Evolutionary conservation across 148 eudicot genomes (phyloP).

Genomic region (Beta vulgaris): DNA sequence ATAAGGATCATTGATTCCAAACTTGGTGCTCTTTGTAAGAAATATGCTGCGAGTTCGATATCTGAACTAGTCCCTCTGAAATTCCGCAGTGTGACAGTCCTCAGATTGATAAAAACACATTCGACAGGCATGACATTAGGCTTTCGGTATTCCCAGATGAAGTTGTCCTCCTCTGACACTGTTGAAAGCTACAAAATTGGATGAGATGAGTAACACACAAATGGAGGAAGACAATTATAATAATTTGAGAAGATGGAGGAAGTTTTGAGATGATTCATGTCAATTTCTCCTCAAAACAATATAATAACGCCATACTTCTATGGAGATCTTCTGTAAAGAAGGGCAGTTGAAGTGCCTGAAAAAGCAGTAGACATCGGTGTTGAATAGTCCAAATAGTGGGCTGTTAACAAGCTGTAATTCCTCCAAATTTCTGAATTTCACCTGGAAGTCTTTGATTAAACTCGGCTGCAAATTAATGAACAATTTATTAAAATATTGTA

Average conservation of each 20-base stretch:
- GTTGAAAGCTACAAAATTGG: constrained; percentile 31
- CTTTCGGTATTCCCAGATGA: constrained; percentile 31
- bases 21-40: constrained; percentile 28
- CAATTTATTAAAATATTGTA: too few species aligned
- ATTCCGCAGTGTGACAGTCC: constrained; percentile 22
- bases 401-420: constrained; percentile 35
- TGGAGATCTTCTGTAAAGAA: constrained; percentile 25
- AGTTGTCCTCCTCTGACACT: constrained; percentile 32
- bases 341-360: constrained; percentile 38
- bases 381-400: constrained; percentile 39
- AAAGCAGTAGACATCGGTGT: constrained; percentile 41
- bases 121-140: constrained; percentile 20
- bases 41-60: constrained; percentile 24
- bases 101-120: constrained; percentile 21
- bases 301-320: constrained; percentile 28
- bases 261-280: background rate
- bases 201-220: background rate
- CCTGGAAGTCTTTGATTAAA: constrained; percentile 34
- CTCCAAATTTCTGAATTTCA: constrained; percentile 30
- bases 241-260: background rate
- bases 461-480: constrained; percentile 35
- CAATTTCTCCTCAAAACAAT: too few species aligned
- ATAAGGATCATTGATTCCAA: constrained; percentile 25
- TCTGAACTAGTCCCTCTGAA: constrained; percentile 28
- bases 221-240: too few species aligned